These are phyloP conservation scores for Macaranga tanarius DNA, from an alignment of 441 rosid species.

Conservation along the genomic window DNA sequence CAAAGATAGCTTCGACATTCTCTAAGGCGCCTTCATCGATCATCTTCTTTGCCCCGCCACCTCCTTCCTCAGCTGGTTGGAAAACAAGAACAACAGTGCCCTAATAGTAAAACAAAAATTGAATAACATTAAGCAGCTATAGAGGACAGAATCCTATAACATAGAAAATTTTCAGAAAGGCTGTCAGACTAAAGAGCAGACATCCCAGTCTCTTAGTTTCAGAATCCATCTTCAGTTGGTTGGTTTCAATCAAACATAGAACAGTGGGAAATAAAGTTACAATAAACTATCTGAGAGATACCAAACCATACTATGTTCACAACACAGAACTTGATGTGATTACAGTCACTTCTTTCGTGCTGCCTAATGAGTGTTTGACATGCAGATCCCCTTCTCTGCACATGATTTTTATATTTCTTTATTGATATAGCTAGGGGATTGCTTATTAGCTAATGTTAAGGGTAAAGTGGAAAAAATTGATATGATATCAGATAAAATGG, in stretches of 20 bases:
- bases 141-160: not conserved
- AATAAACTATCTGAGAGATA: not conserved
- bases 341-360: not conserved
- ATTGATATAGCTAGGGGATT: not conserved
- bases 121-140: constrained; percentile 2
- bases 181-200: constrained; percentile 1
- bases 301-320: not conserved
- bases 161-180: not conserved
- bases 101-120: constrained; percentile 35
- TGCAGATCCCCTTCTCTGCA: not conserved
- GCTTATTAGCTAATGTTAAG: not conserved
- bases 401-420: not conserved
- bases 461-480: not conserved
- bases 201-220: not conserved
- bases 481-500: not conserved
- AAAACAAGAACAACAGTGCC: constrained; percentile 86
- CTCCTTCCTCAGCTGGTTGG: constrained; percentile 99
- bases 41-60: constrained; percentile 78
- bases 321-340: not conserved
- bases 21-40: constrained; percentile 63
- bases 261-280: not conserved
- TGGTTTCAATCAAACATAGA: not conserved
- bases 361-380: not conserved
- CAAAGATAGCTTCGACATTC: constrained; percentile 80
- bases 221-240: constrained; percentile 2